Base-by-base conservation (phyloP, 2,329 filamentous ascomycete genomes). In the Paramyrothecium sp. region DNA sequence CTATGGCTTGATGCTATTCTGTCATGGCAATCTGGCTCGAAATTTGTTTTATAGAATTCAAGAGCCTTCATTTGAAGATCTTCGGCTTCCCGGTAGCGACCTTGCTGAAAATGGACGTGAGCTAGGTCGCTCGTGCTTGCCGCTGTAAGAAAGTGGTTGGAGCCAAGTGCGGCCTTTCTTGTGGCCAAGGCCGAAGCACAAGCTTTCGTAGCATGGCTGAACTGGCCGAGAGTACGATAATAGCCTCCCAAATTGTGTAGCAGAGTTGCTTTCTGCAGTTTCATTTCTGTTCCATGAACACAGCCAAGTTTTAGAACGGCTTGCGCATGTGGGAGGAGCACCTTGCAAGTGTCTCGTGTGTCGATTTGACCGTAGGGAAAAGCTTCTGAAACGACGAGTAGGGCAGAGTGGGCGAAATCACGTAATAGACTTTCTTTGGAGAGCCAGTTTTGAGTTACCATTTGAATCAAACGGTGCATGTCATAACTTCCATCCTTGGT, bases 401-500 rank as follows among this genome's bases (percentile, higher is more conserved):
- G 7, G 3, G 22, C 47, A 5, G 7, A 4, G 3, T 26, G 7
- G 3, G 5, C n/a, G 19, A 49, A 20, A 34, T 16, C 20, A 12
- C 19, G 22, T 56, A 38, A 8, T 4, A 16, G 44, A 53, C 55
- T 52, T 63, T 54, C 16, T 59, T 26, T 0, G 55, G 51, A 1
- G 73, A 53, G 51, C 68, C 64, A 72, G 41, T 67, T 72, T 16
- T 58, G 61, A 58, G 66, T 69, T 3, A 65, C 64, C 13, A 73
- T 33, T 33, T 61, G 65, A 21, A 74, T 67, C 4, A 74, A 61
- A 11, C 70, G 64, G 38, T 74, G 69, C 11, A 74, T 71, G 51
- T 71, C 68, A 30, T 64, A 67, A 16, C 56, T 38, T 2, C 20
- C 3, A 8, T 56, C 54, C 11, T 59, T 30, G 1, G 62, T 67